Conservation (phyloP, 23 red algal genomes). For the Gracilaria caudata region DNA sequence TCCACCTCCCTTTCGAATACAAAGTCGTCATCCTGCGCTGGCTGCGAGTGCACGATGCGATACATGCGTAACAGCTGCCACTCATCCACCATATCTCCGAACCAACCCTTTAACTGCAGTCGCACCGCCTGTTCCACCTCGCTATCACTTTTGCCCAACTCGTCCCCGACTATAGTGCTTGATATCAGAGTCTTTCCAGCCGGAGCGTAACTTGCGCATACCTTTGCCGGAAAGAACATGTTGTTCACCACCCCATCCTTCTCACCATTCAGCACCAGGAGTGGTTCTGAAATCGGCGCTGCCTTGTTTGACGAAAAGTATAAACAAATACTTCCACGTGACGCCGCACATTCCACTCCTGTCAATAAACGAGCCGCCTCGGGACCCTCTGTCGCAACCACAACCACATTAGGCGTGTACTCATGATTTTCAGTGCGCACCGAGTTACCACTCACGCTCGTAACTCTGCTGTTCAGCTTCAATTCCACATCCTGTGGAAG, state of each 20-base stretch:
- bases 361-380: conserved; percentile 59
- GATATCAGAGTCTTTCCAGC: conserved; percentile 76
- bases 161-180: conserved; percentile 71
- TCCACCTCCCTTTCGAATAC: not conserved
- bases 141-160: conserved; percentile 10
- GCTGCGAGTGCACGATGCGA: conserved; percentile 45
- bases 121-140: conserved; percentile 53
- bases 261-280: conserved; percentile 78
- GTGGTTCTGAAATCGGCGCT: conserved; percentile 31
- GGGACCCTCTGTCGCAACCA: conserved; percentile 83
- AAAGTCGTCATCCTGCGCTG: conserved; percentile 31
- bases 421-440: not conserved
- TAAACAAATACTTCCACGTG: conserved; percentile 72
- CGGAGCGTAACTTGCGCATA: conserved; percentile 81
- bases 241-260: conserved; percentile 79
- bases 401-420: conserved; percentile 32
- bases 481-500: conserved; percentile 58
- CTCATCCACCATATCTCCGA: conserved; percentile 63
- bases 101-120: conserved; percentile 76
- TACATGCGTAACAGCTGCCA: conserved; percentile 79
- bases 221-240: conserved; percentile 77
- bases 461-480: conserved; percentile 53
- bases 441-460: not conserved
- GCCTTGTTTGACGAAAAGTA: conserved; percentile 70
- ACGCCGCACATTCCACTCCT: not conserved